Conservation (phyloP, 2,329 filamentous ascomycete genomes). For the Ophiosphaerella herpotricha region DNA sequence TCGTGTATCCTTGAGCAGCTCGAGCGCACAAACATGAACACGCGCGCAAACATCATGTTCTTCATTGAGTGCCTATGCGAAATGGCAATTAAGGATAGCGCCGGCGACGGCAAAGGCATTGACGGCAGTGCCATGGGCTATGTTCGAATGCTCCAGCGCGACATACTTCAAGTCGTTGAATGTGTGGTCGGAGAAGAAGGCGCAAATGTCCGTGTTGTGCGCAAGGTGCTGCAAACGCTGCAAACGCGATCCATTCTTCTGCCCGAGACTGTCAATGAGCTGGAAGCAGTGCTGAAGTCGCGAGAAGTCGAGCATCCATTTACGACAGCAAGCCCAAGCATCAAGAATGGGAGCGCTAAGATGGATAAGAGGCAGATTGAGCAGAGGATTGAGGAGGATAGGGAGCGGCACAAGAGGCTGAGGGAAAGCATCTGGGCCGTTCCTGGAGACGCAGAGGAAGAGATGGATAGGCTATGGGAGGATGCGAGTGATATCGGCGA, state of each 20-base stretch:
- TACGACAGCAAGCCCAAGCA: constrained; percentile 20
- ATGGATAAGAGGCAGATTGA: constrained; percentile 89
- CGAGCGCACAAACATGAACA: constrained; percentile 95
- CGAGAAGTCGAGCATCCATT: constrained; percentile 60
- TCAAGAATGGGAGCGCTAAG: constrained; percentile 49
- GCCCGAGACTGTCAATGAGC: constrained; percentile 74
- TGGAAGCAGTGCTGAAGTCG: constrained; percentile 81
- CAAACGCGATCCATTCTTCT: constrained; percentile 73
- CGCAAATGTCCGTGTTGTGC: constrained; percentile 90
- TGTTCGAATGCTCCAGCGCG: constrained; percentile 90
- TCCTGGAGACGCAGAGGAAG: constrained; percentile 61
- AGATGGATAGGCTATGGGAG: constrained; percentile 83
- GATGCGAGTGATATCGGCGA: constrained; percentile 85
- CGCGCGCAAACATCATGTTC: constrained; percentile 97
- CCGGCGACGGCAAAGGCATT: constrained; percentile 71
- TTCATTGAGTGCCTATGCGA: constrained; percentile 97
- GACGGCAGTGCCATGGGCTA: constrained; percentile 72
- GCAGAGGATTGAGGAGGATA: constrained; percentile 94
- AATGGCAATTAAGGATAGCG: constrained; percentile 74
- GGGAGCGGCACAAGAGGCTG: constrained; percentile 89
- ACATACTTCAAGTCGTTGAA: constrained; percentile 89
- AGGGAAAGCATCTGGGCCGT: constrained; percentile 95
- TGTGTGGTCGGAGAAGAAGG: constrained; percentile 88
- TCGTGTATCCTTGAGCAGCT: constrained; percentile 96
- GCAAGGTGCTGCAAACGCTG: constrained; percentile 75